Conservation (phyloP, 208 protist species). For the Hexamita inflata region DNA sequence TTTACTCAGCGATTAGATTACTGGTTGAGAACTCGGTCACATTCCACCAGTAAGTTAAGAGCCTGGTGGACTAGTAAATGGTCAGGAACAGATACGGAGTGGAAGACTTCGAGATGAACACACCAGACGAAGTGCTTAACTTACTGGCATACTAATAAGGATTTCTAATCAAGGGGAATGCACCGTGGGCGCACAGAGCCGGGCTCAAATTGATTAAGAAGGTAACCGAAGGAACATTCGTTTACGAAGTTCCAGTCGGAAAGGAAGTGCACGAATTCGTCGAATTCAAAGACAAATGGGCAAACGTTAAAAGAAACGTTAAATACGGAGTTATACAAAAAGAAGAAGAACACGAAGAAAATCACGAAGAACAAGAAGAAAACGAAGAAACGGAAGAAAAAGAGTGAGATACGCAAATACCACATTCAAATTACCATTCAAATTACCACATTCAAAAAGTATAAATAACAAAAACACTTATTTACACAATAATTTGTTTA, state of each 20-base stretch:
- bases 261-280: conserved; percentile 6
- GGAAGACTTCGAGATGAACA: not conserved
- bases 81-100: not conserved
- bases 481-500: too few relatives aligned
- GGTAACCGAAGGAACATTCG: not conserved
- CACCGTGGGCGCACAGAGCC: not conserved
- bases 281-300: too few relatives aligned
- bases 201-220: not conserved
- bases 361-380: too few relatives aligned
- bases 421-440: too few relatives aligned
- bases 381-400: too few relatives aligned
- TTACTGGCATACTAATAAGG: not conserved
- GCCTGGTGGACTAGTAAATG: not conserved
- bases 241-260: not conserved
- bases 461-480: too few relatives aligned
- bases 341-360: too few relatives aligned
- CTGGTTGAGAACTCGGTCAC: not conserved
- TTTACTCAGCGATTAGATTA: not conserved
- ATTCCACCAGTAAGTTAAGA: not conserved
- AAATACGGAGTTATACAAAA: too few relatives aligned
- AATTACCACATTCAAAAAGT: too few relatives aligned
- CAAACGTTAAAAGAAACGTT: too few relatives aligned
- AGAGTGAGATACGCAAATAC: too few relatives aligned
- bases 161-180: not conserved
- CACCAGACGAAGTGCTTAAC: not conserved